A percentile compares a stretch with the other conserved stretches of the same genome.
These are phyloP conservation scores for Suaeda aralocaspica DNA, from an alignment of 148 eudicot genomes.

Conservation along the genomic window DNA sequence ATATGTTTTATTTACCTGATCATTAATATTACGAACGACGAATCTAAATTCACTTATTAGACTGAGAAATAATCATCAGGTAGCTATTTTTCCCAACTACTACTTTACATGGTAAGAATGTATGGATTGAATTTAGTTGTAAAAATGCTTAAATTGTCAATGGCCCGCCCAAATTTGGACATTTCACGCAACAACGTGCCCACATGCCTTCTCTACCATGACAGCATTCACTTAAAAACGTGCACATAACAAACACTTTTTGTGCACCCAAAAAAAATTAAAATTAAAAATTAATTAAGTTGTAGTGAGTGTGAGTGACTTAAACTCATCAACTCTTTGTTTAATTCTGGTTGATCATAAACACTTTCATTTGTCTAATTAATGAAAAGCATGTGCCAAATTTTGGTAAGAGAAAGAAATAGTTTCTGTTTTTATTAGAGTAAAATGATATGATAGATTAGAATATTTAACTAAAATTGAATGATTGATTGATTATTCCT, in stretches of 20 bases:
- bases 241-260: conserved; percentile 37
- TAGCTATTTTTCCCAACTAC: conserved; percentile 7
- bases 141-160: conserved; percentile 11
- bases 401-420: conserved; percentile 16
- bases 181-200: conserved; percentile 34
- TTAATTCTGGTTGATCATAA: neutral
- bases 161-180: conserved; percentile 18
- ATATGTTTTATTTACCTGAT: no score
- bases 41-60: no score
- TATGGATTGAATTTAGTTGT: conserved; percentile 1
- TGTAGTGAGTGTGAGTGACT: neutral
- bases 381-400: conserved; percentile 23
- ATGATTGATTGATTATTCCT: conserved; percentile 15
- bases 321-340: neutral
- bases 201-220: conserved; percentile 28
- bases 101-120: conserved; percentile 5
- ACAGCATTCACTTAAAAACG: conserved; percentile 30
- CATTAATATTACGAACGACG: no score
- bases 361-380: conserved; percentile 5
- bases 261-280: neutral
- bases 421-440: neutral
- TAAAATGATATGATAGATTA: conserved; percentile 3
- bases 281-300: no score
- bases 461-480: neutral
- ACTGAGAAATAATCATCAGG: no score